Evolutionary conservation across 306 rosid genomes (phyloP), one percentile per base, ranked within the genome.

Genomic region (Alnus rubra): DNA sequence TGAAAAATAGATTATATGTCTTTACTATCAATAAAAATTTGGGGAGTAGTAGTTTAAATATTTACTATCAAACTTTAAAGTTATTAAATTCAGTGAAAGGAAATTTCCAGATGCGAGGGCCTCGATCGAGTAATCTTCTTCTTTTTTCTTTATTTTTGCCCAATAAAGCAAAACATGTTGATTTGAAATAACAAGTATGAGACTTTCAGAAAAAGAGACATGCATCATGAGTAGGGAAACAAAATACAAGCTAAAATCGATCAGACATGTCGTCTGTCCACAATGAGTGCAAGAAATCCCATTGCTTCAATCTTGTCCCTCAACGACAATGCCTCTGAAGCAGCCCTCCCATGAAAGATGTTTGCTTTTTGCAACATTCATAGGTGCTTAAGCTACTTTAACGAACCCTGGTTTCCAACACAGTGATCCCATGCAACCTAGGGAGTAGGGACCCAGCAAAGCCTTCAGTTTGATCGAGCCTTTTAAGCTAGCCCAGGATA

Each of bases 301-400:
- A 54, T 49, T 14, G 71, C 78, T 59, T 73, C 79, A 74, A 56
- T 77, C 51, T 42, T 70, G 78, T 79, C 80, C 84, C 74, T 80
- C 50, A 69, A 70, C 18, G 31, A 74, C 35, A 50, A 50, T 51
- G 33, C 55, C 49, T 50, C 63, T 33, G 54, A 51, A 7, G 65
- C 45, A 53, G 52, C 51, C 44, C 31, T 7, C 60, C 71, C 67
- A 48, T 42, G 3, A 68, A 68, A 68, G 72, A 68, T 42, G 52
- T 42, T 42, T 68, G 52, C 52, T 42, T 42, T 67, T 67, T 42
- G 31, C 16, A 18, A 18, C 72, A 42, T 10, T 9, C 18, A 42
- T 18, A 45, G 23, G 50, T 37, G 54, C 0, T 55, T 47, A 68
- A 49, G 69, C 69, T 63, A 30, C 81, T 71, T 71, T 59, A 71